Evolutionary conservation across 352 stramenopile species (phyloP), one percentile per base, ranked within the genome.

Genomic region (Phytophthora cajani): DNA sequence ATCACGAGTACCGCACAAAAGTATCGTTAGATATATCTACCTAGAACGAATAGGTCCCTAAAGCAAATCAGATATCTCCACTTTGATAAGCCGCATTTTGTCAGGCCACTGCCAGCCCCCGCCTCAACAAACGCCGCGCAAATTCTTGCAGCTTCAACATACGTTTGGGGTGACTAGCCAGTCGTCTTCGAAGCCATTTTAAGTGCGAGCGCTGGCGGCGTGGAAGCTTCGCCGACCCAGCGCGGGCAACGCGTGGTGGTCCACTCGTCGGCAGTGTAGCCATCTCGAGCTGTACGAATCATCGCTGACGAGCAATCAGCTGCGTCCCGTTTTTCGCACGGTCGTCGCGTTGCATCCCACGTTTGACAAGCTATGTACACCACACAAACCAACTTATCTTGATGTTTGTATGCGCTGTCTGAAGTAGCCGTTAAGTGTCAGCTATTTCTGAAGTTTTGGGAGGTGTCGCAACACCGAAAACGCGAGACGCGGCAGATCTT

Each of bases 361-460:
- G 27, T 38, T 67, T 30, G 42, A 44, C 51, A 55, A 46, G 30
- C 9, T 27, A 25, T 65, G 63, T 65, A 23, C 3, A 16, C n/a
- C 27, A 70, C 63, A 71, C 14, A 16, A 23, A 66, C 2, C 7
- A 36, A 2, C 7, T 8, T 11, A 40, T 23, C 53, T 64, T 52
- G 32, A 0, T 17, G 17, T 64, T 64, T 63, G 53, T 69, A 69
- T 54, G n/a, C 1, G 38, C 3, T 7, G 11, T 17, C 4, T 44
- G 36, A 44, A 44, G 36, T 44, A 44, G 11, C 36, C 5, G 12
- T 44, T 44, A 44, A 44, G 36, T 44, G 6, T 2, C n/a, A 21
- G 32, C 32, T 53, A 46, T 70, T 70, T 70, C 63, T 70, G 63
- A 70, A 70, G 63, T 65, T 70, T 46, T 27, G n/a, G 3, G 62